Conservation (phyloP, 2,329 filamentous ascomycete genomes). For the Trichoderma aggressivum region DNA sequence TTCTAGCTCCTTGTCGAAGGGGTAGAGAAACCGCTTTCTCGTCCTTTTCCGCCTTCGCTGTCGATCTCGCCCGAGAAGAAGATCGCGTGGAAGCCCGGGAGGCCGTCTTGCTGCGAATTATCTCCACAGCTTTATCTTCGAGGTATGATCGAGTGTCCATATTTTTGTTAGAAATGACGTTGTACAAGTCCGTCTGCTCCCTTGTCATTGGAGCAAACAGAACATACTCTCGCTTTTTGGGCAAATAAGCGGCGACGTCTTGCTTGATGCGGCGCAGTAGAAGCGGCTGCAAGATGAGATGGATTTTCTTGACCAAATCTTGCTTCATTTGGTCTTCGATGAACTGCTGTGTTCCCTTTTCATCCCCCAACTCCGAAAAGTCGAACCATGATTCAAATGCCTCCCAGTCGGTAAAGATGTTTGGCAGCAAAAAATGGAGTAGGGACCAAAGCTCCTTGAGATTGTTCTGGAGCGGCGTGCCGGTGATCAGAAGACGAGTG, state of each 20-base stretch:
- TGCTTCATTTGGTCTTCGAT: constrained; percentile 67
- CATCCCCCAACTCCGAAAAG: constrained; percentile 86
- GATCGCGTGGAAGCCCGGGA: constrained; percentile 17
- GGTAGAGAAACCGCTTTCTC: constrained; percentile 31
- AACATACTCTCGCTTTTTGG: constrained; percentile 95
- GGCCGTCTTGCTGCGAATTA: constrained; percentile 42
- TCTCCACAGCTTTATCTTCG: constrained; percentile 72
- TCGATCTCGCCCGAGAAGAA: constrained; percentile 34
- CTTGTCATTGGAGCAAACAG: constrained; percentile 88
- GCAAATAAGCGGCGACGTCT: constrained; percentile 87
- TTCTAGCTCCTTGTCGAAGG: constrained; percentile 36
- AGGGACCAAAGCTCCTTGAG: constrained; percentile 92
- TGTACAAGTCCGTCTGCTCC: constrained; percentile 88
- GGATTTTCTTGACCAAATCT: constrained; percentile 66
- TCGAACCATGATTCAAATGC: constrained; percentile 97
- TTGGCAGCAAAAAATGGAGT: constrained; percentile 86
- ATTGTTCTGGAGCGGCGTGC: constrained; percentile 94
- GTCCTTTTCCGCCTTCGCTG: not conserved
- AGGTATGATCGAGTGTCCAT: constrained; percentile 69
- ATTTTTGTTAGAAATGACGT: constrained; percentile 55
- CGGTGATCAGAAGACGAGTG: constrained; percentile 87
- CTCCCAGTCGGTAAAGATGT: constrained; percentile 89
- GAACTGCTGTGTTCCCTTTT: constrained; percentile 72
- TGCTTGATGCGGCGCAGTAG: constrained; percentile 85
- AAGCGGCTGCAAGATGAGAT: constrained; percentile 88